These are phyloP conservation scores for Dacryopinax spathularia DNA, from an alignment of 768 basidiomycete genomes.

Conservation along the genomic window DNA sequence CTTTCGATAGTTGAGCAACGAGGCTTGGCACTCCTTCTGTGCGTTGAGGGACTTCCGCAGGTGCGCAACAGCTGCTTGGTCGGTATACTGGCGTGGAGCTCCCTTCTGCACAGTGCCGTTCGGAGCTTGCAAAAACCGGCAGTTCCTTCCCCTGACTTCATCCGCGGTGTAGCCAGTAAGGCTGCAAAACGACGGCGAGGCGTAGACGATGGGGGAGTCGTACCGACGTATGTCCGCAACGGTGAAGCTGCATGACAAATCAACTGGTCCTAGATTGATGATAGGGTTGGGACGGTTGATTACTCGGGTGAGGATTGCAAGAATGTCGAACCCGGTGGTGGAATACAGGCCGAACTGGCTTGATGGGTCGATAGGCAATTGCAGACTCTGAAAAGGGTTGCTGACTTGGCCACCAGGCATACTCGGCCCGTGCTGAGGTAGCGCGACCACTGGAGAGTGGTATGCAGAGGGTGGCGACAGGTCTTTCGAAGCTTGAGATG, in stretches of 20 bases:
- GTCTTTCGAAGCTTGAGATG: not conserved
- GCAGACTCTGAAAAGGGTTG: conserved; percentile 4
- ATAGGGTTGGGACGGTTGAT: conserved; percentile 57
- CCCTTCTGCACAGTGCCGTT: conserved; percentile 40
- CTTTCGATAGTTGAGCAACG: conserved; percentile 77
- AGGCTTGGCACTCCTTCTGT: conserved; percentile 79
- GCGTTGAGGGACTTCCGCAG: conserved; percentile 51
- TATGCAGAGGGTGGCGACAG: not conserved
- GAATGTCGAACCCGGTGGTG: conserved; percentile 76
- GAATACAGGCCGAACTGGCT: conserved; percentile 59
- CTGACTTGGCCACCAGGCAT: not conserved
- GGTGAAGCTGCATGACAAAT: conserved; percentile 82
- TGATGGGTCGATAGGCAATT: conserved; percentile 12
- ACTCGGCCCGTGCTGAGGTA: not conserved
- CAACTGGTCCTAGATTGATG: conserved; percentile 76
- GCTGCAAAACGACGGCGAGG: conserved; percentile 59
- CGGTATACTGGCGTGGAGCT: conserved; percentile 43
- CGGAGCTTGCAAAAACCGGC: conserved; percentile 80
- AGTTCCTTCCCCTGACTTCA: conserved; percentile 81
- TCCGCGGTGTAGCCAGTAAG: conserved; percentile 60
- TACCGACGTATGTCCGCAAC: conserved; percentile 70
- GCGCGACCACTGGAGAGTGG: not conserved
- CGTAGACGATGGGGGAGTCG: conserved; percentile 83
- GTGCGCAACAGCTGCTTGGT: conserved; percentile 46
- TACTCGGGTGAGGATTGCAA: conserved; percentile 68